Percentiles rank a stretch among this genome's conserved stretches.
Conservation (phyloP, 2,329 filamentous ascomycete genomes). For the Apiospora saccharicola region DNA sequence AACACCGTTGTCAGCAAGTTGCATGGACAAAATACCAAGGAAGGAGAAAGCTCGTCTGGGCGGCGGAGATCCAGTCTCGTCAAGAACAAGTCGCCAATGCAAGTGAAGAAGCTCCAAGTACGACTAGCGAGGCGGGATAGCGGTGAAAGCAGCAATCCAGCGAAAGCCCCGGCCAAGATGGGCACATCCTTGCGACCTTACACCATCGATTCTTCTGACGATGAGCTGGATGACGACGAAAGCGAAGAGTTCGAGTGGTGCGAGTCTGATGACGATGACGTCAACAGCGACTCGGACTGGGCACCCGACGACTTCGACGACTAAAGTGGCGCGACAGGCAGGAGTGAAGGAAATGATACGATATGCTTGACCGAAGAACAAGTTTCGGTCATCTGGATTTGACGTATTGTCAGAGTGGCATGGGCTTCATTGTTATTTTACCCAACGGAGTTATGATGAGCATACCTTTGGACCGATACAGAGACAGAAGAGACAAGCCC, state of each 20-base stretch:
- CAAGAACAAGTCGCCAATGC: neutral
- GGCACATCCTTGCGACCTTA: constrained; percentile 22
- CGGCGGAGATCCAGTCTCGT: neutral
- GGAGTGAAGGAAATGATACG: too few species aligned
- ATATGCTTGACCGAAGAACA: neutral
- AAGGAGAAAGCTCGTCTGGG: neutral
- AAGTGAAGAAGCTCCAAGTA: neutral
- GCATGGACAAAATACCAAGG: neutral
- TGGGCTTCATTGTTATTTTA: neutral
- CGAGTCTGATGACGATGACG: constrained; percentile 12
- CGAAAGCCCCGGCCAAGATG: neutral
- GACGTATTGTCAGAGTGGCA: neutral
- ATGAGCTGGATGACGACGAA: constrained; percentile 17
- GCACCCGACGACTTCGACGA: neutral
- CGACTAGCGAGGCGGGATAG: neutral
- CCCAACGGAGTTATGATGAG: neutral
- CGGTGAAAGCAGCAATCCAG: neutral
- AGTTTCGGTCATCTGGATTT: neutral
- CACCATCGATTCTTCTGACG: neutral
- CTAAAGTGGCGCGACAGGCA: neutral
- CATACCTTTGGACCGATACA: neutral
- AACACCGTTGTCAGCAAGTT: neutral
- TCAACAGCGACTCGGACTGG: constrained; percentile 14
- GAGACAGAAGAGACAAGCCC: neutral
- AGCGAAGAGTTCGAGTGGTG: constrained; percentile 22